A percentile compares a stretch with the other conserved stretches of the same genome.
Conservation (phyloP, 345 rosid species). For the Heritiera littoralis region DNA sequence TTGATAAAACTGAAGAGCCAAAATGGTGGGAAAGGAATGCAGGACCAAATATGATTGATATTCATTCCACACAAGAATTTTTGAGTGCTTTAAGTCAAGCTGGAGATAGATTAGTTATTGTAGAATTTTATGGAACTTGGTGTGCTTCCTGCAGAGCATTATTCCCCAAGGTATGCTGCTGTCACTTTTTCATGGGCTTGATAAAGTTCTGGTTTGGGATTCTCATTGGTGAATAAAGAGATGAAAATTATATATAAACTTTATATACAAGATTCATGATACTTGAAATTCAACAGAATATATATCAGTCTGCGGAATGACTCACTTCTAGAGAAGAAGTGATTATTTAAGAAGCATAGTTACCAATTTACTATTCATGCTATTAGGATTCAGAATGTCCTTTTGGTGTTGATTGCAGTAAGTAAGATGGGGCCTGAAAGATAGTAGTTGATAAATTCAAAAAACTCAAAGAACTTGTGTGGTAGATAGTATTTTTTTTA, state of each 20-base stretch:
- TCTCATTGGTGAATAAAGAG: background rate
- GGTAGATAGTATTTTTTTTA: background rate
- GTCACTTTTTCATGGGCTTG: background rate
- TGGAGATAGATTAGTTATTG: constrained; percentile 78
- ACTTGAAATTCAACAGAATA: too few species aligned
- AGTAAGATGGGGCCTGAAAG: background rate
- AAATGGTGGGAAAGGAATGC: constrained; percentile 95
- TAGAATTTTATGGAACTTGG: constrained; percentile 96
- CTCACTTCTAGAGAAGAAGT: background rate
- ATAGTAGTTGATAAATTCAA: background rate
- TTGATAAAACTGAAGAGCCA: constrained; percentile 72
- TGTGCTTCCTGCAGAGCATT: constrained; percentile 95
- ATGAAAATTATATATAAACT: background rate
- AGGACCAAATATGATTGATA: constrained; percentile 82
- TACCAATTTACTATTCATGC: background rate
- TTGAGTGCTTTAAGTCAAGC: constrained; percentile 73
- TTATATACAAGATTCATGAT: background rate
- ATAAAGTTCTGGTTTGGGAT: too few species aligned
- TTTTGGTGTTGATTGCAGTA: background rate
- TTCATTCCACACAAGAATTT: constrained; percentile 81
- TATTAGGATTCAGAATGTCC: background rate
- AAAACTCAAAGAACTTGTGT: background rate
- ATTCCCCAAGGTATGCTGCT: constrained; percentile 66
- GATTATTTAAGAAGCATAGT: background rate
- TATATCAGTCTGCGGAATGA: too few species aligned